These are phyloP conservation scores for Penicillium ochrochloron DNA, from an alignment of 495 filamentous ascomycete species.

Conservation along the genomic window DNA sequence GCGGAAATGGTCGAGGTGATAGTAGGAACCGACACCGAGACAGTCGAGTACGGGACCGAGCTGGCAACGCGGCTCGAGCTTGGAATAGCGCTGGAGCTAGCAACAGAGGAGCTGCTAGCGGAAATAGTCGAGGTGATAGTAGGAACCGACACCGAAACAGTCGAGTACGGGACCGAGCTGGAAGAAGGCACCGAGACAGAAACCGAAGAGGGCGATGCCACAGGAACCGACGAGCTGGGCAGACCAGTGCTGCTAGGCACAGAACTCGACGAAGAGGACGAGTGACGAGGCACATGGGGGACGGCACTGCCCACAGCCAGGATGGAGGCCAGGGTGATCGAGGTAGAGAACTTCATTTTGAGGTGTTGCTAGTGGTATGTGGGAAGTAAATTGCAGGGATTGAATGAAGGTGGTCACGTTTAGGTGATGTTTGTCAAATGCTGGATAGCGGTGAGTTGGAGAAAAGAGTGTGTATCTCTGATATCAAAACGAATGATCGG, in stretches of 20 bases:
- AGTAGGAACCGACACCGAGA: slow-evolving; percentile 3
- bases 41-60: background rate
- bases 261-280: background rate
- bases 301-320: slow-evolving; percentile 12
- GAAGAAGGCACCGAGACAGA: background rate
- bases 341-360: slow-evolving; percentile 14
- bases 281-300: slow-evolving; percentile 1
- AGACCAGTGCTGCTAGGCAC: background rate
- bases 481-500: slow-evolving; percentile 8
- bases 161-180: background rate
- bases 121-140: slow-evolving; percentile 4
- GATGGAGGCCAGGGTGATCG: slow-evolving; percentile 11
- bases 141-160: background rate
- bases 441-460: background rate
- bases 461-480: background rate
- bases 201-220: background rate
- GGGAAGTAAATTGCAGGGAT: background rate
- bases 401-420: background rate
- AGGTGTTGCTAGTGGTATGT: background rate
- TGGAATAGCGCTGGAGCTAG: background rate
- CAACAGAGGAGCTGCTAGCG: background rate
- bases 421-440: background rate
- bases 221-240: slow-evolving; percentile 1
- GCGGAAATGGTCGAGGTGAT: slow-evolving; percentile 1
- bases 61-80: background rate